These are phyloP conservation scores for Coriaria nepalensis DNA, from an alignment of 306 rosid genomes.

Conservation along the genomic window DNA sequence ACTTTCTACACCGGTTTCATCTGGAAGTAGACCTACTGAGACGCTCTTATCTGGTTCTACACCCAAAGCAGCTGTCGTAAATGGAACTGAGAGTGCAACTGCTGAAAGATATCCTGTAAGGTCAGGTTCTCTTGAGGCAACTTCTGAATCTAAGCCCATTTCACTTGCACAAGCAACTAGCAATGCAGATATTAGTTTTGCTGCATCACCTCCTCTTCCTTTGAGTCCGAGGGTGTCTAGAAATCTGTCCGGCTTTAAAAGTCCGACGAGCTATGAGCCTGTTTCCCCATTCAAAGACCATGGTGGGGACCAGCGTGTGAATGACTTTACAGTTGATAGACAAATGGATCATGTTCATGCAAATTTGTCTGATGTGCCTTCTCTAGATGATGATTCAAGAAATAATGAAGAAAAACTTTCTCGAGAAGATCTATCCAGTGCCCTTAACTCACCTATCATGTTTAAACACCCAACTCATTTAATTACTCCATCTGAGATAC, in stretches of 20 bases:
- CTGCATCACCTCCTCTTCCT: slow-evolving; percentile 64
- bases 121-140: slow-evolving; percentile 41
- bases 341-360: slow-evolving; percentile 42
- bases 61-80: slow-evolving; percentile 31
- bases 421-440: slow-evolving; percentile 58
- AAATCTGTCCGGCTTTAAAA: slow-evolving; percentile 71
- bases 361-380: slow-evolving; percentile 45
- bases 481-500: slow-evolving; percentile 75
- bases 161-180: slow-evolving; percentile 36
- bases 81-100: slow-evolving; percentile 37
- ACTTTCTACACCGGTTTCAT: slow-evolving; percentile 29
- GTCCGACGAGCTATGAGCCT: slow-evolving; percentile 40
- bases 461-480: slow-evolving; percentile 93
- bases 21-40: slow-evolving; percentile 47
- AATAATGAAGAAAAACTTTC: slow-evolving; percentile 44
- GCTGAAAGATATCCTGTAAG: slow-evolving; percentile 44
- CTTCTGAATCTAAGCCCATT: slow-evolving; percentile 46
- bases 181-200: slow-evolving; percentile 51
- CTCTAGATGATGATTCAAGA: slow-evolving; percentile 40
- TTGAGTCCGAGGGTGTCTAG: slow-evolving; percentile 78
- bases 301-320: slow-evolving; percentile 47
- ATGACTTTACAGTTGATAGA: slow-evolving; percentile 62
- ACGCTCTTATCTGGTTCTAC: slow-evolving; percentile 30
- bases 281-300: slow-evolving; percentile 32
- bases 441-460: slow-evolving; percentile 39